Percentiles rank a stretch among this genome's conserved stretches.
Conservation (phyloP, 2,329 filamentous ascomycete genomes). For the Phyllosticta ampelicida region DNA sequence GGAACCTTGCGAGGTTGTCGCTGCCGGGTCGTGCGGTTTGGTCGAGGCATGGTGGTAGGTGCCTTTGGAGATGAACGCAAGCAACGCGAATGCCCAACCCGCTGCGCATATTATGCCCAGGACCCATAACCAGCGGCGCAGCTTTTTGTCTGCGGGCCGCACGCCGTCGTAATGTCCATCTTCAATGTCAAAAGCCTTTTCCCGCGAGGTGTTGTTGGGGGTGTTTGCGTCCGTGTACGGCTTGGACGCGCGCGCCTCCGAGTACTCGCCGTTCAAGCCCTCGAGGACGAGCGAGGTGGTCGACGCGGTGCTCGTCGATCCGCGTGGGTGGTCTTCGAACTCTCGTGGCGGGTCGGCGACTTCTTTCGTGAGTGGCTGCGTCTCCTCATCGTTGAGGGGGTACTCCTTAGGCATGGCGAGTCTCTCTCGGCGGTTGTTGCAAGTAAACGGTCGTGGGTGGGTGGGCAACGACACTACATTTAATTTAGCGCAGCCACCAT, state of each 20-base stretch:
- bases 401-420: conserved; percentile 23
- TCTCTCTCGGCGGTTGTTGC: conserved; percentile 1
- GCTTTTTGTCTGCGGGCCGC: conserved; percentile 52
- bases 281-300: conserved; percentile 78
- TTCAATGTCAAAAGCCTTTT: conserved; percentile 40
- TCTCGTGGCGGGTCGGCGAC: conserved; percentile 15
- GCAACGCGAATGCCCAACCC: conserved; percentile 58
- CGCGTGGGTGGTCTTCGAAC: conserved; percentile 29
- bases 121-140: conserved; percentile 53
- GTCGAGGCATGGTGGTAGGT: conserved; percentile 55
- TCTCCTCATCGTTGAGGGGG: conserved; percentile 32
- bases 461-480: neutral
- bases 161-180: conserved; percentile 35
- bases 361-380: conserved; percentile 32
- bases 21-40: conserved; percentile 57
- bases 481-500: neutral
- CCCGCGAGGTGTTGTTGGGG: conserved; percentile 27
- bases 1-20: conserved; percentile 49
- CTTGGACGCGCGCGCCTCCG: conserved; percentile 21
- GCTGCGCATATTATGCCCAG: conserved; percentile 50
- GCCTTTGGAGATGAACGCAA: conserved; percentile 54
- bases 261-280: conserved; percentile 51
- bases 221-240: conserved; percentile 32
- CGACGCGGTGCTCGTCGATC: conserved; percentile 65
- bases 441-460: neutral